phyloP scores from a whole-genome alignment of 257 asterid species.

The Fraxinus pennsylvanica region DNA sequence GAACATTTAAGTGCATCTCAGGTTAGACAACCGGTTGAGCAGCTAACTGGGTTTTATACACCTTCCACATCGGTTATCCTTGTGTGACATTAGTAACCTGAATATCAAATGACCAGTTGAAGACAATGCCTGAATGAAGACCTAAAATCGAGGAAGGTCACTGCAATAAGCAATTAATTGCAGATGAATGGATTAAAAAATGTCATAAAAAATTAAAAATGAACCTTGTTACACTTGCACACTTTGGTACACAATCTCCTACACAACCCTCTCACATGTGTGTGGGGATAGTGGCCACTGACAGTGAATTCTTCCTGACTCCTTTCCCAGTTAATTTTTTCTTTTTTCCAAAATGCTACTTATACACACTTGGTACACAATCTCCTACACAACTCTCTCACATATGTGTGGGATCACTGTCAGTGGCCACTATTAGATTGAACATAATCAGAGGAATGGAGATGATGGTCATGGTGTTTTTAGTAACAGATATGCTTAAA shows the following conservation, averaged over 20 bases:
- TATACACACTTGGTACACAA: no score
- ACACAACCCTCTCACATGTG: no score
- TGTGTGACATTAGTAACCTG: background rate
- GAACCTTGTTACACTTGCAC: no score
- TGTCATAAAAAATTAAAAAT: no score
- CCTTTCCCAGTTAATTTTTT: no score
- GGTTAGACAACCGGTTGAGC: slow-evolving; percentile 60
- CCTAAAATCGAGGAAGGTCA: background rate
- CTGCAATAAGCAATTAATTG: background rate
- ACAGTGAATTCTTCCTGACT: no score
- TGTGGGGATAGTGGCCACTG: no score
- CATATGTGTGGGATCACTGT: no score
- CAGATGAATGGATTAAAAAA: background rate
- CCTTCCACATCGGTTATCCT: background rate
- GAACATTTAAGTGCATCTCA: slow-evolving; percentile 69
- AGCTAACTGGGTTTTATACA: slow-evolving; percentile 29
- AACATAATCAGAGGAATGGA: background rate
- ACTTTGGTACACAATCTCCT: no score
- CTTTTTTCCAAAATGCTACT: no score
- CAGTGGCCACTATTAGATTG: background rate
- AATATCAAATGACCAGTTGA: background rate
- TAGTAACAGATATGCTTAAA: background rate
- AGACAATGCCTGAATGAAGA: background rate
- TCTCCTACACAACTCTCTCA: no score
- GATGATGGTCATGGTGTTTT: background rate